Conservation (phyloP, 371 early-diverging fungal genomes). For the Astathelohania contejeani region DNA sequence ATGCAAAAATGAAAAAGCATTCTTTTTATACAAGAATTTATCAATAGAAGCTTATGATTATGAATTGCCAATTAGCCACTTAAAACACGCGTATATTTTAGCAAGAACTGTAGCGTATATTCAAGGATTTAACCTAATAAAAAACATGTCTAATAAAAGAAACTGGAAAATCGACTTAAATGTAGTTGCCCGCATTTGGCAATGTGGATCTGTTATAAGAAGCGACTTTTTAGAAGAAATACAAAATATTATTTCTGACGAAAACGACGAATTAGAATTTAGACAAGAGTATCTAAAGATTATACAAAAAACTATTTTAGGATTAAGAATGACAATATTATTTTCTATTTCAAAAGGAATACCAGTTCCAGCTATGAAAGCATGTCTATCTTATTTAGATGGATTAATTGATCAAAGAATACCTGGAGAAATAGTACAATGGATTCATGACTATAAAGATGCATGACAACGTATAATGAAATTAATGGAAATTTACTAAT, state of each 20-base stretch:
- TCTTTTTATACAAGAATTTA: conserved; percentile 66
- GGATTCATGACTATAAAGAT: too few species aligned
- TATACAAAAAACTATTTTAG: conserved; percentile 71
- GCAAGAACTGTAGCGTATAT: conserved; percentile 91
- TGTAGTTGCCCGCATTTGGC: conserved; percentile 90
- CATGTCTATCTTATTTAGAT: conserved; percentile 66
- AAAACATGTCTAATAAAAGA: conserved; percentile 72
- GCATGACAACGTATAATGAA: too few species aligned
- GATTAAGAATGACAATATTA: conserved; percentile 65
- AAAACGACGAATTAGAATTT: conserved; percentile 62
- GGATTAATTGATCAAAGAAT: too few species aligned
- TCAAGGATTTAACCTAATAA: conserved; percentile 94
- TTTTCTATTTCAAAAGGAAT: conserved; percentile 66
- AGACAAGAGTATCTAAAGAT: conserved; percentile 73
- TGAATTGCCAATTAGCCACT: conserved; percentile 68
- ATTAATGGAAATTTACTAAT: too few species aligned
- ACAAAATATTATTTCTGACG: too few species aligned
- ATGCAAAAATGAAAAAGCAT: conserved; percentile 74
- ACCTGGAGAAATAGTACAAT: too few species aligned
- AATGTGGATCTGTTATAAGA: conserved; percentile 94
- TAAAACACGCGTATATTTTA: conserved; percentile 68
- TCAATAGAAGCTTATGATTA: too few species aligned
- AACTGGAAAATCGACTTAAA: conserved; percentile 82
- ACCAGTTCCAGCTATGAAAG: conserved; percentile 70
- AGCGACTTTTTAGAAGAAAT: conserved; percentile 76